Evolutionary conservation across 768 basidiomycete genomes (phyloP), one percentile per base, ranked within the genome.

Genomic region (Filobasidium floriforme): DNA sequence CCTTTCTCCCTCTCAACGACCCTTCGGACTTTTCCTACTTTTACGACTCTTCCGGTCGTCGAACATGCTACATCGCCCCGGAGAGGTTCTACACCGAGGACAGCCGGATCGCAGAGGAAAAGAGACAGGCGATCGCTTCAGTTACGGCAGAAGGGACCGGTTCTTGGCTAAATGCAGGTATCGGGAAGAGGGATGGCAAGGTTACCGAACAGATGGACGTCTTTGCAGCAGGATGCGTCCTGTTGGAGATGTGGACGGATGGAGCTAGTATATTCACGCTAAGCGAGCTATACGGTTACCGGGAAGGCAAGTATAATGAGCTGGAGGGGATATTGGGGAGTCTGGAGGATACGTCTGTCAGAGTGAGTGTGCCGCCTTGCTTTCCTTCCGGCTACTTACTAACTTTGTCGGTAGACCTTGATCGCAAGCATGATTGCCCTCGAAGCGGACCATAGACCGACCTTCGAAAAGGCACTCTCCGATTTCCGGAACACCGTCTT

Each of bases 191-290:
- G 52, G 89, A 96, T 67, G 87, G 86, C 1, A 86, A 83, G 70
- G 87, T 97, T 28, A 93, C 92, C 0, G 92, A 99, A 79, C 84
- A 89, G 3, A 99, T 99, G 96, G 96, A 99, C 76, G 89, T 92
- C 60, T 99, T 98, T 74, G 91, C 92, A 69, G 84, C 85, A 0
- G 96, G 96, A 26, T 97, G 94, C 76, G 92, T 97, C 15, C 85
- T 98, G 41, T 91, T 92, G 0, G 96, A 99, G 78, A 82, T 99
- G 68, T 98, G 96, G 81, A 82, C 92, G 66, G 96, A 99, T 75
- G 96, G 96, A 1, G 87, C 89, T 0, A 89, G 89, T 1, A 82
- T 96, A 61, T 98, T 98, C 81, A 91, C 89, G 0, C 83, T 99
- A 59, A 92, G 90, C 76, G 93, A 97, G 74, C 80, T 99, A 64